Evolutionary conservation across 1,284 basidiomycete genomes (phyloP).

Genomic region (Cutaneotrichosporon mucoides): DNA sequence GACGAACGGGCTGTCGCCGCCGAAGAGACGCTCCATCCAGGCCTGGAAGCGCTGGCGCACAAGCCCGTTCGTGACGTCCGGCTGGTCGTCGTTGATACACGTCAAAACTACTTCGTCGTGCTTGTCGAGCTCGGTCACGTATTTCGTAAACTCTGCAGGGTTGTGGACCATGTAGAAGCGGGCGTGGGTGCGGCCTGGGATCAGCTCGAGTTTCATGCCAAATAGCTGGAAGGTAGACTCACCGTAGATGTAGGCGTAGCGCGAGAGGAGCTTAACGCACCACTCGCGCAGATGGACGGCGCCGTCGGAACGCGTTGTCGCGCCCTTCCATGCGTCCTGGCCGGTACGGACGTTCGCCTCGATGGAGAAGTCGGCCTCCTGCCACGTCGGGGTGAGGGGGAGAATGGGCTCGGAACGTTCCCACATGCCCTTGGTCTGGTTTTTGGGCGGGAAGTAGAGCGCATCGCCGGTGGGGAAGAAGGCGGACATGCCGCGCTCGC

Average conservation of each 20-base stretch:
- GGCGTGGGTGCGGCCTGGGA: conserved; percentile 20
- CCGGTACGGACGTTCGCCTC: conserved; percentile 24
- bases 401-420: conserved; percentile 33
- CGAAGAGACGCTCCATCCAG: conserved; percentile 28
- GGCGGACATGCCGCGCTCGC: conserved; percentile 39
- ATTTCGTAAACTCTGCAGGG: conserved; percentile 14
- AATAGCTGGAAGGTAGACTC: conserved; percentile 5
- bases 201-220: background rate
- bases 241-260: conserved; percentile 39
- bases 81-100: conserved; percentile 43
- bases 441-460: conserved; percentile 14
- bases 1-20: conserved; percentile 14
- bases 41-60: conserved; percentile 12
- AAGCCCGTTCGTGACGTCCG: conserved; percentile 15
- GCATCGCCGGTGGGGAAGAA: conserved; percentile 37
- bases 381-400: conserved; percentile 28
- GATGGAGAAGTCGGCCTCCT: conserved; percentile 27
- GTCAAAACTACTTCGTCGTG: conserved; percentile 22
- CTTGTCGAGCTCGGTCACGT: conserved; percentile 16
- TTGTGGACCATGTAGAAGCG: conserved; percentile 29
- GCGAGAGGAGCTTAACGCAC: conserved; percentile 38
- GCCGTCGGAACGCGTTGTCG: conserved; percentile 13
- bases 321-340: conserved; percentile 35
- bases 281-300: conserved; percentile 30
- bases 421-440: conserved; percentile 15